Base-by-base conservation (phyloP, 768 basidiomycete genomes). In the Pleurotus ostreatus region DNA sequence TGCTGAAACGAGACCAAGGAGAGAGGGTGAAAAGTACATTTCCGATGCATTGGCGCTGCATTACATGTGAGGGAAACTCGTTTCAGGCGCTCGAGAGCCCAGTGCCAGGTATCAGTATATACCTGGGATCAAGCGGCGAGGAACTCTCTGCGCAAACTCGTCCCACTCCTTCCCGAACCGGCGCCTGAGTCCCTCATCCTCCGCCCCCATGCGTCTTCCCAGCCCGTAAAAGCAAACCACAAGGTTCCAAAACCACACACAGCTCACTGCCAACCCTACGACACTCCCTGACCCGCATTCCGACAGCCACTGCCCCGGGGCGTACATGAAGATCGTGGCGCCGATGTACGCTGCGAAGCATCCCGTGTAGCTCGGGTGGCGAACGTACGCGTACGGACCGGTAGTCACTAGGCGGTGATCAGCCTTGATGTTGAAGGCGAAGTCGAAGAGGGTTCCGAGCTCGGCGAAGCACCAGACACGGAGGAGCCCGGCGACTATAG, bases 111-210 rank as follows among this genome's bases (percentile, higher is more conserved):
- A 9, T 9, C 9, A 74, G 55, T 63, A 72, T 1, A 72, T 40
- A 8, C 65, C 60, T 2, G 74, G 74, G 16, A 75, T 55, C 20
- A 76, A 56, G 38, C 60, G 63, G 38, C 65, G 71, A 22, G 64
- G 63, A 2, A 71, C 70, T 9, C 44, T 49, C 3, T 30, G 46
- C 3, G 66, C 70, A 66, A 67, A 74, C 1, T 54, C 48, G 4
- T 68, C 66, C 72, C 73, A 75, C 34, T 70, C 62, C 13, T 63
- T 45, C 12, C 69, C 71, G 52, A 74, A 75, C 25, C 61, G 57
- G 7, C 60, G 55, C 25, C 60, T 60, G 48, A 75, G 52, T 43
- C 68, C 61, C 6, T 55, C 56, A 45, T 76, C 74, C 55, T 75
- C 74, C 54, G 62, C 63, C 8, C 58, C 38, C 39, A 70, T 61